A percentile compares a stretch with the other conserved stretches of the same genome.
phyloP scores from a whole-genome alignment of 768 basidiomycete species.

The Pleurotus platypus region DNA sequence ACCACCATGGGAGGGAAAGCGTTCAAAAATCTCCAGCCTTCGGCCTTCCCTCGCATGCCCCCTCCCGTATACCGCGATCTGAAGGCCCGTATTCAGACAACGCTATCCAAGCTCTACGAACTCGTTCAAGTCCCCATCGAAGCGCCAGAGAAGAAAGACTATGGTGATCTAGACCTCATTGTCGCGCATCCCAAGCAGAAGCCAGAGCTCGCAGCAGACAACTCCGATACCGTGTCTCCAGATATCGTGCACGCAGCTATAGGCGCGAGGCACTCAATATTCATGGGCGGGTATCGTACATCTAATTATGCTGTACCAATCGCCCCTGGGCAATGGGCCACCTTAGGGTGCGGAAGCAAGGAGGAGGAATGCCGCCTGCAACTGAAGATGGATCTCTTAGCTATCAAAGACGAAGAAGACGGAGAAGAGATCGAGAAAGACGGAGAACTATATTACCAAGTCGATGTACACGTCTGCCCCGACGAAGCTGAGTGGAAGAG shows the following conservation, averaged over 20 bases:
- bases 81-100: conserved; percentile 40
- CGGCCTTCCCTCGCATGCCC: conserved; percentile 61
- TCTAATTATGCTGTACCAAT: conserved; percentile 62
- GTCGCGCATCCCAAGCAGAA: conserved; percentile 41
- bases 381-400: conserved; percentile 16
- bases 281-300: conserved; percentile 48
- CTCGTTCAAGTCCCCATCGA: conserved; percentile 55
- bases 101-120: conserved; percentile 42
- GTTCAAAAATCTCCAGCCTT: conserved; percentile 43
- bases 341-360: conserved; percentile 21
- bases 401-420: neutral
- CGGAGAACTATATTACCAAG: conserved; percentile 26
- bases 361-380: conserved; percentile 23
- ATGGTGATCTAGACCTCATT: conserved; percentile 71
- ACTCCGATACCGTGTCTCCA: conserved; percentile 23
- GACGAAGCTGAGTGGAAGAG: conserved; percentile 48
- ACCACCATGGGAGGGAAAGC: conserved; percentile 67
- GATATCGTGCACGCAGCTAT: conserved; percentile 35
- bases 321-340: conserved; percentile 32
- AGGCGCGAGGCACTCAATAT: conserved; percentile 44
- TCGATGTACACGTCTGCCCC: conserved; percentile 61
- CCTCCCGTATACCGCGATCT: conserved; percentile 46
- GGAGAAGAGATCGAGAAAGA: neutral
- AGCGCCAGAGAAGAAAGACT: conserved; percentile 59
- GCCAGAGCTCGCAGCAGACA: conserved; percentile 8